Evolutionary conservation across 2,329 filamentous ascomycete species (phyloP).

Genomic region (Pleurostoma richardsiae): DNA sequence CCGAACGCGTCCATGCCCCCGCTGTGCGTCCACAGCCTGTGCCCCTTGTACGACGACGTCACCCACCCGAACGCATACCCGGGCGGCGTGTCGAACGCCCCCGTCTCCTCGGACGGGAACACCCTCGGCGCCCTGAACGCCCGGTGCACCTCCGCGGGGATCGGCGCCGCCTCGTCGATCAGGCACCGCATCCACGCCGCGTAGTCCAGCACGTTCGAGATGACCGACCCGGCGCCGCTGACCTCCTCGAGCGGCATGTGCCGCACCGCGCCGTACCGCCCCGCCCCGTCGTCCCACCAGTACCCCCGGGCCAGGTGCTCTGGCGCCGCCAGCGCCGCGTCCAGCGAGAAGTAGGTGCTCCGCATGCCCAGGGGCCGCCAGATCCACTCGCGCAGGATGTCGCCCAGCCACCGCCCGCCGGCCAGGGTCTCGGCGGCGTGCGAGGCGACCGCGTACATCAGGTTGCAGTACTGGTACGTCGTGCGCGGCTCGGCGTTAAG

Average conservation of each 20-base stretch:
- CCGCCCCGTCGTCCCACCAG: conserved; percentile 23
- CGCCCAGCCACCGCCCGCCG: conserved; percentile 25
- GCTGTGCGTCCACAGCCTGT: conserved; percentile 33
- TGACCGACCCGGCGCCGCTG: conserved; percentile 33
- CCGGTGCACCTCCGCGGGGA: conserved; percentile 23
- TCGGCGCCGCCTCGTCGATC: conserved; percentile 28
- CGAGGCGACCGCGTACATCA: conserved; percentile 43
- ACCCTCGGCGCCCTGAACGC: conserved; percentile 26
- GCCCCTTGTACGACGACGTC: conserved; percentile 32
- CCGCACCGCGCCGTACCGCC: conserved; percentile 16
- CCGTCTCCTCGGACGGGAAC: conserved; percentile 11
- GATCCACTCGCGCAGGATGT: conserved; percentile 30
- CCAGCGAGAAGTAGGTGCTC: conserved; percentile 26
- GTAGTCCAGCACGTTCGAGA: conserved; percentile 46
- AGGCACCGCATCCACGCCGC: conserved; percentile 45
- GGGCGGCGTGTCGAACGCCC: conserved; percentile 21
- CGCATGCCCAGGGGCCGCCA: conserved; percentile 40
- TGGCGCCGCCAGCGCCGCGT: conserved; percentile 19
- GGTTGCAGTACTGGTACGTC: conserved; percentile 44
- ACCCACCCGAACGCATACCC: conserved; percentile 36
- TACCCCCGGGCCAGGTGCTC: conserved; percentile 35
- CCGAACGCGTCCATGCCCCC: conserved; percentile 40
- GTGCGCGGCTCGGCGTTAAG: conserved; percentile 32
- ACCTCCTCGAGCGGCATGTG: conserved; percentile 20
- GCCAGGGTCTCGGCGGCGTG: conserved; percentile 39